Conservation (phyloP, 306 rosid species). For the Senna tora region DNA sequence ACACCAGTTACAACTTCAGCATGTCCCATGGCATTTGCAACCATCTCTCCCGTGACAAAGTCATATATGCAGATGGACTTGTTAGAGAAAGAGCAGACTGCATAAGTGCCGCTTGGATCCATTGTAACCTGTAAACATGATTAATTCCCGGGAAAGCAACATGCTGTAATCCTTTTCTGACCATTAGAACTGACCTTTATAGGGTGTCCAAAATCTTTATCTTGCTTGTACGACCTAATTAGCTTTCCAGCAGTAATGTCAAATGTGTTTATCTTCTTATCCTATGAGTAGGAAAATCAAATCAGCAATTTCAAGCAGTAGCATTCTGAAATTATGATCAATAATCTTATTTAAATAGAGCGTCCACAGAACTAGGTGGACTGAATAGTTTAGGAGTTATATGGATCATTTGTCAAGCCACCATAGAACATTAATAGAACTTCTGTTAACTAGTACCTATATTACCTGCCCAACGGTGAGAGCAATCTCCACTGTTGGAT, state of each 20-base stretch:
- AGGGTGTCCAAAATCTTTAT: slow-evolving; percentile 69
- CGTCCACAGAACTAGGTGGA: slow-evolving; percentile 27
- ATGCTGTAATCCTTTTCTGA: slow-evolving; percentile 18
- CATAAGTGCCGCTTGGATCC: slow-evolving; percentile 78
- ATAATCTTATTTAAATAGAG: slow-evolving; percentile 3
- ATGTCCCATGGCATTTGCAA: slow-evolving; percentile 69
- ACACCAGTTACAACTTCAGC: slow-evolving; percentile 82
- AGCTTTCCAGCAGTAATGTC: slow-evolving; percentile 61
- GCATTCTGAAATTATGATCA: slow-evolving; percentile 27
- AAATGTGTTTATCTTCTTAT: slow-evolving; percentile 72
- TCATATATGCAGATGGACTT: slow-evolving; percentile 72
- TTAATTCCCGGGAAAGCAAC: slow-evolving; percentile 26
- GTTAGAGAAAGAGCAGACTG: slow-evolving; percentile 72
- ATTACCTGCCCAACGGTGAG: slow-evolving; percentile 84
- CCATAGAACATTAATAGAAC: slow-evolving; percentile 25
- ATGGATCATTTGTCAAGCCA: slow-evolving; percentile 33
- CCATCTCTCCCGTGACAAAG: slow-evolving; percentile 65
- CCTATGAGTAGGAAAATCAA: slow-evolving; percentile 48
- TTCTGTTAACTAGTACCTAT: slow-evolving; percentile 23
- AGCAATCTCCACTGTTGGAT: slow-evolving; percentile 54
- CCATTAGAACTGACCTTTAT: slow-evolving; percentile 64
- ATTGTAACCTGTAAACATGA: slow-evolving; percentile 57
- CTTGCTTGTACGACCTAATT: slow-evolving; percentile 59
- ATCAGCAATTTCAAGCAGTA: slow-evolving; percentile 34
- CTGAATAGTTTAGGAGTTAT: slow-evolving; percentile 19